These are phyloP conservation scores for Neurospora sp. DNA, from an alignment of 495 filamentous ascomycete genomes.

Conservation along the genomic window DNA sequence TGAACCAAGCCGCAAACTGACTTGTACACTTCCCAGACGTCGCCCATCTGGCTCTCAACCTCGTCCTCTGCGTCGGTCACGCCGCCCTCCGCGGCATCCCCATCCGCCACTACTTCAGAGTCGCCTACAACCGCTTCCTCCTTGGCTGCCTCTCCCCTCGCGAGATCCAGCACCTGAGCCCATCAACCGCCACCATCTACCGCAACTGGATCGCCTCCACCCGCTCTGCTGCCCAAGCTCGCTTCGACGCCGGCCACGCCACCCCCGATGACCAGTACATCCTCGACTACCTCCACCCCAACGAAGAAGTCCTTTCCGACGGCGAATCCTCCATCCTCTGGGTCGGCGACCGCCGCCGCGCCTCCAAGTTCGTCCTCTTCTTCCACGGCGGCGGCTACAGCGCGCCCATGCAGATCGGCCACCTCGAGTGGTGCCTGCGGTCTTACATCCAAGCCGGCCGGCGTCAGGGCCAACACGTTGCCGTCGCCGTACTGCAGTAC, in stretches of 20 bases:
- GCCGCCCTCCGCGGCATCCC: conserved; percentile 12
- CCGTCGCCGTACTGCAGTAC: conserved; percentile 25
- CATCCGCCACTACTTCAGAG: conserved; percentile 5
- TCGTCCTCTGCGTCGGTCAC: conserved; percentile 8
- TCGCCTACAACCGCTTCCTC: conserved; percentile 13
- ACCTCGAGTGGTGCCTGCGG: conserved; percentile 20
- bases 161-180: conserved; percentile 10
- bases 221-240: not conserved
- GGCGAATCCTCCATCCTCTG: conserved; percentile 18
- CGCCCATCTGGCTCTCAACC: conserved; percentile 10
- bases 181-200: conserved; percentile 7
- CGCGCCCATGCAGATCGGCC: conserved; percentile 10
- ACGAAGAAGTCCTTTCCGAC: conserved; percentile 13
- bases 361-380: conserved; percentile 24
- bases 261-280: conserved; percentile 4
- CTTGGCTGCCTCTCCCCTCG: conserved; percentile 7
- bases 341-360: conserved; percentile 20
- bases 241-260: not conserved
- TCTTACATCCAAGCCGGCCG: conserved; percentile 14
- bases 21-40: not conserved
- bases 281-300: conserved; percentile 3
- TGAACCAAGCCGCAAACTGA: not conserved
- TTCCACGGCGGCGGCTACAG: conserved; percentile 27
- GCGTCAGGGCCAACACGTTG: conserved; percentile 5
- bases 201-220: conserved; percentile 6